These are phyloP conservation scores for Xenoacremonium recifei DNA, from an alignment of 2,329 filamentous ascomycete species.

Conservation along the genomic window DNA sequence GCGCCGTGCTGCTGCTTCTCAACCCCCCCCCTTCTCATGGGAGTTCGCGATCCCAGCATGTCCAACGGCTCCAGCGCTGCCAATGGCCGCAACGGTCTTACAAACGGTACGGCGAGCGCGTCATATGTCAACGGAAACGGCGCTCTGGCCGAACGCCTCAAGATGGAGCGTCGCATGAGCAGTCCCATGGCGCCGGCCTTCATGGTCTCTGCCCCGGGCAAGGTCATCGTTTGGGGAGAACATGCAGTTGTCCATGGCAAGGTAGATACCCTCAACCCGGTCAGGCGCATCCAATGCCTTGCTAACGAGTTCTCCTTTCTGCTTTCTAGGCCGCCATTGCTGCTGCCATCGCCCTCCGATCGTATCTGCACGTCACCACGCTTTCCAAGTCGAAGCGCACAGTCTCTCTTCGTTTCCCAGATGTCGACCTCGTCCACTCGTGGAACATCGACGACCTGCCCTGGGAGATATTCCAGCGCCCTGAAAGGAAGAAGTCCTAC, in stretches of 20 bases:
- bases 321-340: slow-evolving; percentile 76
- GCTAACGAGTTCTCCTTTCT: slow-evolving; percentile 17
- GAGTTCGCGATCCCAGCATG: slow-evolving; percentile 20
- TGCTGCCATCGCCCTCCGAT: slow-evolving; percentile 89
- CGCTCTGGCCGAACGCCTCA: slow-evolving; percentile 34
- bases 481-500: slow-evolving; percentile 90
- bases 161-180: slow-evolving; percentile 54
- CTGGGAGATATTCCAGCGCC: slow-evolving; percentile 77
- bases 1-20: too few species aligned
- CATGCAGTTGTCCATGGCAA: slow-evolving; percentile 98
- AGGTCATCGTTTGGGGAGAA: slow-evolving; percentile 97
- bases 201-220: slow-evolving; percentile 97
- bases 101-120: slow-evolving; percentile 17
- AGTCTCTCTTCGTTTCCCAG: slow-evolving; percentile 84
- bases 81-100: slow-evolving; percentile 17
- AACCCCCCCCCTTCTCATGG: too few species aligned
- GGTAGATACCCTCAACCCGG: slow-evolving; percentile 46
- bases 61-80: slow-evolving; percentile 19
- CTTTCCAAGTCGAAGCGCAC: slow-evolving; percentile 89
- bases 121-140: slow-evolving; percentile 35
- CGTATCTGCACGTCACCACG: slow-evolving; percentile 93
- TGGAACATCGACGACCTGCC: slow-evolving; percentile 94
- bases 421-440: slow-evolving; percentile 84
- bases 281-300: slow-evolving; percentile 4
- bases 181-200: slow-evolving; percentile 80